Conservation (phyloP, 2,329 filamentous ascomycete species). For the Neurospora sp. region DNA sequence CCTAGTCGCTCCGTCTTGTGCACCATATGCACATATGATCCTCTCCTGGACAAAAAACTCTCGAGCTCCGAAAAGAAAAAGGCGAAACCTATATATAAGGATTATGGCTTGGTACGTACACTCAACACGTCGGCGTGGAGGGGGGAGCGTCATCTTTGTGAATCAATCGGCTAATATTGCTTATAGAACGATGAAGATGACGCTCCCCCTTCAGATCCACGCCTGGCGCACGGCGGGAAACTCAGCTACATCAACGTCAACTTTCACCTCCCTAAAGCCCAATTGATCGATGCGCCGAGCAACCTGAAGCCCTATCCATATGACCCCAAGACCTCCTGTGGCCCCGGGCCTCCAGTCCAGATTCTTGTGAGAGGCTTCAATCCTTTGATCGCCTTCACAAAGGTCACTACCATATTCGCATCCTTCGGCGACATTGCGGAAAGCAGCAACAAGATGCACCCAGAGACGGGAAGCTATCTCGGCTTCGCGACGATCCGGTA, state of each 20-base stretch:
- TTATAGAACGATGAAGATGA: constrained; percentile 61
- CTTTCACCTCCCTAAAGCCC: constrained; percentile 61
- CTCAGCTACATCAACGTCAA: constrained; percentile 60
- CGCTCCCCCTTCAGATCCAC: constrained; percentile 70
- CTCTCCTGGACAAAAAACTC: constrained; percentile 40
- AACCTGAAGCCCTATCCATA: constrained; percentile 72
- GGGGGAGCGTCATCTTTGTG: constrained; percentile 54
- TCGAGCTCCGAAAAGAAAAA: constrained; percentile 43
- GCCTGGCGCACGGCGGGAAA: constrained; percentile 59
- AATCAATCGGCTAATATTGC: constrained; percentile 46
- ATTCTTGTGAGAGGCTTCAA: constrained; percentile 96
- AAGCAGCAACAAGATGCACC: constrained; percentile 90
- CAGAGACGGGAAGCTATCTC: constrained; percentile 84
- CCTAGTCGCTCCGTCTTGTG: constrained; percentile 43
- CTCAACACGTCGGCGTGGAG: constrained; percentile 28
- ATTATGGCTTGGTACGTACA: constrained; percentile 58
- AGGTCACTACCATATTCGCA: constrained; percentile 66
- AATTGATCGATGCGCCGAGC: constrained; percentile 63
- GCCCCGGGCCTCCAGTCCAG: constrained; percentile 80
- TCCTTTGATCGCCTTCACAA: constrained; percentile 70
- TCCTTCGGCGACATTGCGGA: constrained; percentile 81
- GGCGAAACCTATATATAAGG: constrained; percentile 50
- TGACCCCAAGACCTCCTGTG: constrained; percentile 74
- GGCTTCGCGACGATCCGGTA: constrained; percentile 90
- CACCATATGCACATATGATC: constrained; percentile 52